Evolutionary conservation across 768 basidiomycete genomes (phyloP).

Genomic region (Lactarius evosmus): DNA sequence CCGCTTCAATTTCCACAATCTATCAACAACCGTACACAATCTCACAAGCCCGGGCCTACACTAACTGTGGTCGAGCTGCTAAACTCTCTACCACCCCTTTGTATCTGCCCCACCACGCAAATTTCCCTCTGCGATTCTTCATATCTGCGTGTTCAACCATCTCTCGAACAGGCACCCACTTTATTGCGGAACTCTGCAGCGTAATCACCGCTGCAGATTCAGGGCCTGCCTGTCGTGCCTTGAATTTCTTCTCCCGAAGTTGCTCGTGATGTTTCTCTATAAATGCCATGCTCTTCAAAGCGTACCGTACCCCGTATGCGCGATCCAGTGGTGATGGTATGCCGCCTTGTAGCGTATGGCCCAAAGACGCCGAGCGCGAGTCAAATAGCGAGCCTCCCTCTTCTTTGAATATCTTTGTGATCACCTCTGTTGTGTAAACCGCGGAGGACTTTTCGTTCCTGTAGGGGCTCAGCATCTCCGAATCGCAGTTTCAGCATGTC

Average conservation of each 20-base stretch:
- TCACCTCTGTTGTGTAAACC: constrained; percentile 87
- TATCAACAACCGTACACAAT: constrained; percentile 14
- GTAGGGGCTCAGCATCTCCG: not conserved
- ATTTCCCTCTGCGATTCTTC: constrained; percentile 78
- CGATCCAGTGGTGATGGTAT: constrained; percentile 95
- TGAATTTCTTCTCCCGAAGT: constrained; percentile 49
- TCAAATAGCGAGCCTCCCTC: constrained; percentile 93
- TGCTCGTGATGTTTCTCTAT: constrained; percentile 74
- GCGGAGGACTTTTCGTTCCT: constrained; percentile 85
- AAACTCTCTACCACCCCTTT: constrained; percentile 73
- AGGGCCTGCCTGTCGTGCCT: constrained; percentile 50
- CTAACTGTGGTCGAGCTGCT: constrained; percentile 59
- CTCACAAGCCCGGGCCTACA: constrained; percentile 24
- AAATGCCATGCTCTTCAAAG: constrained; percentile 92
- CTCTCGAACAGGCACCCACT: constrained; percentile 81
- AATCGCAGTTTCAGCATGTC: not conserved
- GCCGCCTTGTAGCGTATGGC: constrained; percentile 95
- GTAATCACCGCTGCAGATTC: constrained; percentile 88
- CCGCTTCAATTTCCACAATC: constrained; percentile 8
- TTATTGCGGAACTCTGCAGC: constrained; percentile 75
- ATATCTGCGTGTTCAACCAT: constrained; percentile 89
- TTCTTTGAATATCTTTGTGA: constrained; percentile 92
- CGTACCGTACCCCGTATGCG: constrained; percentile 82
- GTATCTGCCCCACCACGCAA: constrained; percentile 72
- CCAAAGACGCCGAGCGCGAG: constrained; percentile 90